A percentile compares a stretch with the other conserved stretches of the same genome.
phyloP scores from a whole-genome alignment of 2,329 filamentous ascomycete species.

The Beauveria australis region DNA sequence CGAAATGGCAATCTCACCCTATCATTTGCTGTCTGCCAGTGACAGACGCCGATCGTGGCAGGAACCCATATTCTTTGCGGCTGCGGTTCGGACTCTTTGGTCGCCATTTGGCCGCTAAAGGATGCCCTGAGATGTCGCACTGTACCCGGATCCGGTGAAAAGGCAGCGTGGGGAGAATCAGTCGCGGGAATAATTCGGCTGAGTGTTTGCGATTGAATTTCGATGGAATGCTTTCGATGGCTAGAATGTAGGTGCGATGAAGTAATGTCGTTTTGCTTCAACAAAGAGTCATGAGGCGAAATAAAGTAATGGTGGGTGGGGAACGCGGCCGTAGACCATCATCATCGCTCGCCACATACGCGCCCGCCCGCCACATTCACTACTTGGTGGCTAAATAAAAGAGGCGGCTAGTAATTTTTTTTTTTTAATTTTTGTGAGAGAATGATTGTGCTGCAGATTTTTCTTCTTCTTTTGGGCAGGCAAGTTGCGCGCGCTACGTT shows the following conservation, averaged over 20 bases:
- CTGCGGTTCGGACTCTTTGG: background rate
- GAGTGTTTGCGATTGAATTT: too few relatives aligned
- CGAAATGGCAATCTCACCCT: conserved; percentile 21
- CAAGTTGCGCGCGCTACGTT: background rate
- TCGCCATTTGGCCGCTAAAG: background rate
- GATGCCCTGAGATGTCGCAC: background rate
- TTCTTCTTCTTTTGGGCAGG: background rate
- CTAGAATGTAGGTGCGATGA: background rate
- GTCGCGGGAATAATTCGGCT: background rate
- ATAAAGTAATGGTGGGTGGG: background rate
- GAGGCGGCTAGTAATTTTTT: too few relatives aligned
- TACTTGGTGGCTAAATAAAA: background rate
- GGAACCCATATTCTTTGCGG: conserved; percentile 4
- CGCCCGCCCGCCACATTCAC: background rate
- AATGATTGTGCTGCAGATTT: too few relatives aligned
- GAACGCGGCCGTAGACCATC: background rate
- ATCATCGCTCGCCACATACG: background rate
- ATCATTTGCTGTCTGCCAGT: conserved; percentile 28
- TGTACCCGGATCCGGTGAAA: background rate
- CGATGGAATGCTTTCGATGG: background rate
- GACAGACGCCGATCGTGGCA: conserved; percentile 26
- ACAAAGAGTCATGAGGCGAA: background rate
- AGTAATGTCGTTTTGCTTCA: background rate
- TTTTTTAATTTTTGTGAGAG: background rate
- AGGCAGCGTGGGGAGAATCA: background rate